Evolutionary conservation across 2,329 filamentous ascomycete genomes (phyloP).

Genomic region (Penicillium fuscoglaucum): DNA sequence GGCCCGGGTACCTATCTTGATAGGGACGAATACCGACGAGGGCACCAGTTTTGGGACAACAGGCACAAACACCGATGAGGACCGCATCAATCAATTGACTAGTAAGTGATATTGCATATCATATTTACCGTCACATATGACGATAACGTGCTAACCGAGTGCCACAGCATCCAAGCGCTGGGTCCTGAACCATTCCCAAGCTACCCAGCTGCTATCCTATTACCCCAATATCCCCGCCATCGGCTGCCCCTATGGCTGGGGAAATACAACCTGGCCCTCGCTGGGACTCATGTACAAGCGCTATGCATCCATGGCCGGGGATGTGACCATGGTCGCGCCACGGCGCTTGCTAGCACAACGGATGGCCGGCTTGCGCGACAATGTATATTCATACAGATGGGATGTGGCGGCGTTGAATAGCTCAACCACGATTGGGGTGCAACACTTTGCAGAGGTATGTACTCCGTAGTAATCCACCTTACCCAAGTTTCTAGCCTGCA

Average conservation of each 20-base stretch:
- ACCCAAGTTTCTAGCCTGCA: background rate
- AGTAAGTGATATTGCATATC: constrained; percentile 12
- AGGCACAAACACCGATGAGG: constrained; percentile 55
- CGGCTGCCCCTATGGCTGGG: constrained; percentile 49
- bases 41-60: constrained; percentile 57
- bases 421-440: constrained; percentile 29
- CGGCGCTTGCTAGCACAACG: constrained; percentile 30
- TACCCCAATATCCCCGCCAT: constrained; percentile 55
- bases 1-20: constrained; percentile 62
- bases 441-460: constrained; percentile 34
- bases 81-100: constrained; percentile 47
- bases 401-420: constrained; percentile 32
- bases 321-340: constrained; percentile 32
- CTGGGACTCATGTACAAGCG: constrained; percentile 33
- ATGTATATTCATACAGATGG: constrained; percentile 34
- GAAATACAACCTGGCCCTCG: constrained; percentile 31
- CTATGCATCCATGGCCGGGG: constrained; percentile 33
- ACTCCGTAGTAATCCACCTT: background rate
- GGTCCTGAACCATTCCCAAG: constrained; percentile 29
- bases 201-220: constrained; percentile 45
- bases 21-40: constrained; percentile 67
- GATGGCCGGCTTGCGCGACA: constrained; percentile 23
- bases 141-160: constrained; percentile 12
- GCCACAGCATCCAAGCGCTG: constrained; percentile 31
- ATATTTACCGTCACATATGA: background rate